A percentile compares a stretch with the other conserved stretches of the same genome.
phyloP scores from a whole-genome alignment of 257 asterid genomes.

The Echites panduratus region DNA sequence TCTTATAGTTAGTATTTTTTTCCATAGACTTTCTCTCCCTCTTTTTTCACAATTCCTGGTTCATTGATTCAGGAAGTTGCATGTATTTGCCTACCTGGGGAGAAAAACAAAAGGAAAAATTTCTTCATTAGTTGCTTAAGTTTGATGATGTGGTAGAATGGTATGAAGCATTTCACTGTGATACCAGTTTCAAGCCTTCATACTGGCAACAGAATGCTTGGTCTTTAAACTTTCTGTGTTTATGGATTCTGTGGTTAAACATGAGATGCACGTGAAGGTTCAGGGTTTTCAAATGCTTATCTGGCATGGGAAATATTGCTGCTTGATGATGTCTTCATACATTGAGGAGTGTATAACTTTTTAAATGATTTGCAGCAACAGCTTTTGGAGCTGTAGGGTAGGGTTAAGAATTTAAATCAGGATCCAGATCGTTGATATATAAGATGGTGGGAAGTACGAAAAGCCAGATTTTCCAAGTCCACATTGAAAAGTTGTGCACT shows the following conservation, averaged over 20 bases:
- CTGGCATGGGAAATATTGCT: neutral
- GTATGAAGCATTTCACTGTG: neutral
- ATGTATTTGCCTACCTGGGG: neutral
- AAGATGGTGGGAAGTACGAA: neutral
- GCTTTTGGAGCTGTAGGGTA: neutral
- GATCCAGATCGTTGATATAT: neutral
- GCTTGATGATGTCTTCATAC: neutral
- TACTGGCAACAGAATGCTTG: neutral
- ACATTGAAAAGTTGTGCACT: neutral
- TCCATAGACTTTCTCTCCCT: neutral
- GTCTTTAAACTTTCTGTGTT: neutral
- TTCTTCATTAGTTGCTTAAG: neutral
- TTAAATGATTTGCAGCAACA: neutral
- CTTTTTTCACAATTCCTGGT: neutral
- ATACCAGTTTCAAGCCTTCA: neutral
- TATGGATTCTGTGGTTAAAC: neutral
- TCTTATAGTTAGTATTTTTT: neutral
- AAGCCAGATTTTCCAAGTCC: neutral
- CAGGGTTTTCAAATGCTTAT: neutral
- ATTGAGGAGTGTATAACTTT: neutral
- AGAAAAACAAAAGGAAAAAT: neutral
- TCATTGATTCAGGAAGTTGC: neutral
- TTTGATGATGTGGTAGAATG: neutral
- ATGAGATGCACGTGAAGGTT: too few species aligned
- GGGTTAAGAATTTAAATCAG: neutral